Conservation (phyloP, 1,139 yeast genomes). For the Debaryomyces subglobosus region DNA sequence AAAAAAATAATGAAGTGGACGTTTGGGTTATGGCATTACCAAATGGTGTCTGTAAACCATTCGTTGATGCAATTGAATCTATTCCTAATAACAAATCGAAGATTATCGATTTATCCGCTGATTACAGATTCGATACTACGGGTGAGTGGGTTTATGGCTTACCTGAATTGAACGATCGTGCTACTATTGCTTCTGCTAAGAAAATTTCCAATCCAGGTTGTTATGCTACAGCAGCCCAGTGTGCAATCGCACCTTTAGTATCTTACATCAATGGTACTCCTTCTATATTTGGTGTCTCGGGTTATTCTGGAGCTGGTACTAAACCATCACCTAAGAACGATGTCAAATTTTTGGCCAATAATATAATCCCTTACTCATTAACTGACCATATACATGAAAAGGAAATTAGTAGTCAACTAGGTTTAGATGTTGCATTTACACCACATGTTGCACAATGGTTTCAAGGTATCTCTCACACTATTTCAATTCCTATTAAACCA, state of each 20-base stretch:
- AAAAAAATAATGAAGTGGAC: slow-evolving; percentile 77
- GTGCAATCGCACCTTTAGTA: slow-evolving; percentile 83
- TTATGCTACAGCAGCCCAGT: slow-evolving; percentile 96
- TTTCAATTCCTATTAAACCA: slow-evolving; percentile 80
- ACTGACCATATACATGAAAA: slow-evolving; percentile 97
- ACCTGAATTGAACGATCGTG: slow-evolving; percentile 77
- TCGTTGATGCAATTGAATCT: slow-evolving; percentile 88
- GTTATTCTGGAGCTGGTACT: slow-evolving; percentile 99
- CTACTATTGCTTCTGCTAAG: slow-evolving; percentile 67
- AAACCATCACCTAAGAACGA: slow-evolving; percentile 98
- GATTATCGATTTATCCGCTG: slow-evolving; percentile 92
- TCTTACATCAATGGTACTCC: slow-evolving; percentile 72
- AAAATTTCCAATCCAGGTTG: slow-evolving; percentile 97
- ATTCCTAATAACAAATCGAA: slow-evolving; percentile 64
- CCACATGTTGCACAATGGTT: slow-evolving; percentile 99
- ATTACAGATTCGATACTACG: slow-evolving; percentile 87
- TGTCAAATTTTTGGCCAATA: slow-evolving; percentile 68
- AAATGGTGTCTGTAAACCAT: slow-evolving; percentile 96
- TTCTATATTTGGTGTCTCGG: slow-evolving; percentile 90
- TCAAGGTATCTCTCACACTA: slow-evolving; percentile 94
- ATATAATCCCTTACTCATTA: slow-evolving; percentile 90
- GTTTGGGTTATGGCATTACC: slow-evolving; percentile 99
- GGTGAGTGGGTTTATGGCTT: slow-evolving; percentile 93
- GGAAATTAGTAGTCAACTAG: slow-evolving; percentile 83
- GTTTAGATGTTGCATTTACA: slow-evolving; percentile 79